Evolutionary conservation across 768 basidiomycete species (phyloP).

Genomic region (Tulasnella sp.): DNA sequence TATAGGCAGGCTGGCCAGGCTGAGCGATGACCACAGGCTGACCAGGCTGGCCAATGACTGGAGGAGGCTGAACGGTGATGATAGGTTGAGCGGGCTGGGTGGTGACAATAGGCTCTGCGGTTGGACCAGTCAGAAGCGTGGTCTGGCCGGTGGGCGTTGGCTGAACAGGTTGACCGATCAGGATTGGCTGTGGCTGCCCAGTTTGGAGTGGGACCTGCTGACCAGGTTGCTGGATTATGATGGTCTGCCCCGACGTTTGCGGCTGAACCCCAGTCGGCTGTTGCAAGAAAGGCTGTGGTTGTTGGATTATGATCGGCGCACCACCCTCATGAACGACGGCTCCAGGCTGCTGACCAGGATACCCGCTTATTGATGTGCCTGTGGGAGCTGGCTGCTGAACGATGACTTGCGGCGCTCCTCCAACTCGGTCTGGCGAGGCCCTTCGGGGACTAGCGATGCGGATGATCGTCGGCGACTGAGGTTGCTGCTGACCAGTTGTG

Average conservation of each 20-base stretch:
- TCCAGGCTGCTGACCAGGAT: background rate
- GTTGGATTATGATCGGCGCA: background rate
- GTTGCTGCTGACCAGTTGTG: background rate
- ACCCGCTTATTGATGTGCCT: background rate
- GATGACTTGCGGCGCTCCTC: background rate
- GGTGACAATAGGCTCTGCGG: background rate
- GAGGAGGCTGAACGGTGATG: background rate
- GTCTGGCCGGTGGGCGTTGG: background rate
- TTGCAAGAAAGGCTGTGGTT: background rate
- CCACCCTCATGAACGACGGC: background rate
- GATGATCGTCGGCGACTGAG: background rate
- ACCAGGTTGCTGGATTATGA: slow-evolving; percentile 8
- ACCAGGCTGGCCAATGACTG: background rate
- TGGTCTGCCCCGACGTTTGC: slow-evolving; percentile 7
- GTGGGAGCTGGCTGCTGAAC: slow-evolving; percentile 1
- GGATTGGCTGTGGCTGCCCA: background rate
- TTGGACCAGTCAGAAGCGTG: background rate
- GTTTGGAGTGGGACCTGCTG: background rate
- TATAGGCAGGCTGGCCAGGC: background rate
- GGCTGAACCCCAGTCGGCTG: background rate
- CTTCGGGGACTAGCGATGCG: background rate
- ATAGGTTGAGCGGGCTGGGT: background rate
- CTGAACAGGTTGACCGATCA: background rate
- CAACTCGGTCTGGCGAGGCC: background rate
- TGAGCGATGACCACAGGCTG: background rate